Evolutionary conservation across 176 grass and related monocot genomes (phyloP).

Genomic region (Triticum urartu): DNA sequence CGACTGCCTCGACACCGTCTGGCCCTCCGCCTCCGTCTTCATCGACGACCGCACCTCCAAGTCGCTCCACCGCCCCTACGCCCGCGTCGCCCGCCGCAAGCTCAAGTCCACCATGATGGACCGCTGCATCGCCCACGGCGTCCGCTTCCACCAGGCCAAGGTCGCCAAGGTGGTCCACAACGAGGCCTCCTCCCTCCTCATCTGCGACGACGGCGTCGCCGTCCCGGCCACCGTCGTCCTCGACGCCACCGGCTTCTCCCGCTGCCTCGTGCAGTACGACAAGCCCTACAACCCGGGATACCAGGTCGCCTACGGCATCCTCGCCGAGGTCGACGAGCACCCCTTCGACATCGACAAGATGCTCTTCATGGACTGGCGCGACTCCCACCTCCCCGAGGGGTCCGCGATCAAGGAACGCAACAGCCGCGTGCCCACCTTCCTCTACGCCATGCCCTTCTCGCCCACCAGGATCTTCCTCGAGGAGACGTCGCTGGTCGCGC

Average conservation of each 20-base stretch:
- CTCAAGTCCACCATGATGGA: conserved; percentile 96
- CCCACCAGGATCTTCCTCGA: conserved; percentile 85
- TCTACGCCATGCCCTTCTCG: conserved; percentile 98
- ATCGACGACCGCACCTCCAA: conserved; percentile 44
- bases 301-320: conserved; percentile 93
- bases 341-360: conserved; percentile 98
- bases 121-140: conserved; percentile 64
- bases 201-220: conserved; percentile 79
- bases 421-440: conserved; percentile 74
- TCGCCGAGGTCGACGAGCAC: conserved; percentile 90
- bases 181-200: conserved; percentile 65
- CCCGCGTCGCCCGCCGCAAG: conserved; percentile 71
- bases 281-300: conserved; percentile 90
- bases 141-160: conserved; percentile 82
- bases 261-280: conserved; percentile 86
- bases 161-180: conserved; percentile 64
- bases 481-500: conserved; percentile 89
- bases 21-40: conserved; percentile 73
- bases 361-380: conserved; percentile 99
- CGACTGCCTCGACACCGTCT: conserved; percentile 83
- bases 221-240: conserved; percentile 74
- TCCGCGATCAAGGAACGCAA: conserved; percentile 60
- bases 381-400: conserved; percentile 64
- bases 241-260: conserved; percentile 90
- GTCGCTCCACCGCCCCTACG: conserved; percentile 67